phyloP scores from a whole-genome alignment of 2,329 filamentous ascomycete genomes.

The Beauveria bassiana region DNA sequence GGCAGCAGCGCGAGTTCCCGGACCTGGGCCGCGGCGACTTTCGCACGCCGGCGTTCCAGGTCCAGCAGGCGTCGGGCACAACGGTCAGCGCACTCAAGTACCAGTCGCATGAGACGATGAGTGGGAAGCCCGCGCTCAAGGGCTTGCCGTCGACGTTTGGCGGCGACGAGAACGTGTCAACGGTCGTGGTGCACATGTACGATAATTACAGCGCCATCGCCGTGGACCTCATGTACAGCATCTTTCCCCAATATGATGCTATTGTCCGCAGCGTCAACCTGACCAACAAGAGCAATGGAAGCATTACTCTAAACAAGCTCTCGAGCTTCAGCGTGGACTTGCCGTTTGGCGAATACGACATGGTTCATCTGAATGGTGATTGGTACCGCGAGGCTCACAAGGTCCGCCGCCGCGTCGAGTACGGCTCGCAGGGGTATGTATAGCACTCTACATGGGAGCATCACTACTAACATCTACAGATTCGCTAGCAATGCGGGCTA shows the following conservation, averaged over 20 bases:
- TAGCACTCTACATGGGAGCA: too few species aligned
- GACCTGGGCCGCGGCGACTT: constrained; percentile 58
- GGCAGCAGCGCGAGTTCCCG: constrained; percentile 53
- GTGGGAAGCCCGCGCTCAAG: constrained; percentile 48
- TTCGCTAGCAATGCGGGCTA: constrained; percentile 56
- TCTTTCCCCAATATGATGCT: constrained; percentile 55
- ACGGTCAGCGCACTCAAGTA: constrained; percentile 53
- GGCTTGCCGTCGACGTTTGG: constrained; percentile 55
- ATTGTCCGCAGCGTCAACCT: constrained; percentile 54
- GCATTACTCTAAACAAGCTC: constrained; percentile 47
- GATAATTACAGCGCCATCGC: constrained; percentile 51
- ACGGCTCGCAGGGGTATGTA: constrained; percentile 45
- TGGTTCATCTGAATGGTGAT: constrained; percentile 55
- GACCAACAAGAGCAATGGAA: constrained; percentile 47
- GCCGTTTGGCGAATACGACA: constrained; percentile 51
- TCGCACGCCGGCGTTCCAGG: constrained; percentile 51
- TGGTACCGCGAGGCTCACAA: constrained; percentile 53
- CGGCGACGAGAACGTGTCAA: constrained; percentile 46
- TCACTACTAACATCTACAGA: constrained; percentile 22
- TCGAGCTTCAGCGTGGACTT: constrained; percentile 56
- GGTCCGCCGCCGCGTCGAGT: constrained; percentile 46
- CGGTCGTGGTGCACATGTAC: constrained; percentile 48
- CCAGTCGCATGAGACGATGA: constrained; percentile 44
- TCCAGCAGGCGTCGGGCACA: constrained; percentile 50
- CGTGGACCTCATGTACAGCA: constrained; percentile 53